phyloP scores from a whole-genome alignment of 1,284 basidiomycete species.

The Moesziomyces antarcticus region DNA sequence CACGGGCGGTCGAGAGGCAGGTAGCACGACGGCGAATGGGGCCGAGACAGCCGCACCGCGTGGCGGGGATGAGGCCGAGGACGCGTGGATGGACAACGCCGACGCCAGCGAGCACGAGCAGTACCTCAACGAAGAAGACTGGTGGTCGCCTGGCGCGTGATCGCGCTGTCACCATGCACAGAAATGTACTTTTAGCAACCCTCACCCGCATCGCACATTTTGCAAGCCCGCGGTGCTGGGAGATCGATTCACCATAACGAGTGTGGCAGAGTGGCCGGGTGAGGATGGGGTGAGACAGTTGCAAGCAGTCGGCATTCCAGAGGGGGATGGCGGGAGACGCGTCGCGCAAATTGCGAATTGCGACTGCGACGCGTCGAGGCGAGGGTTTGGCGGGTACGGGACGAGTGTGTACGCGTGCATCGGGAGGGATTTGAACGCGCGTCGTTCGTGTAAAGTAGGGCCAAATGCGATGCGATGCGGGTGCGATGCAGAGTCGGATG shows the following conservation, averaged over 20 bases:
- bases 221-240: too few species aligned
- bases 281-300: slow-evolving; percentile 17
- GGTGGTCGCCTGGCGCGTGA: slow-evolving; percentile 25
- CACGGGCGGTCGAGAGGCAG: not conserved
- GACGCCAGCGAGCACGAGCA: slow-evolving; percentile 31
- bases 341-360: not conserved
- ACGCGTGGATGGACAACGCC: slow-evolving; percentile 38
- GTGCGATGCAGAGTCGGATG: not conserved
- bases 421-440: not conserved
- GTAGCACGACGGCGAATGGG: slow-evolving; percentile 5
- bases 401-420: not conserved
- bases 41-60: slow-evolving; percentile 5
- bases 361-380: not conserved
- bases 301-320: slow-evolving; percentile 4
- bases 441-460: not conserved
- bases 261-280: too few species aligned
- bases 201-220: too few species aligned
- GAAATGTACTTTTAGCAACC: not conserved
- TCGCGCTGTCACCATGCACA: not conserved
- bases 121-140: slow-evolving; percentile 41
- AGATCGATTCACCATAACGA: too few species aligned
- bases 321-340: not conserved
- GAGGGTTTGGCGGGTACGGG: not conserved
- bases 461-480: not conserved
- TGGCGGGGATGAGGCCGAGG: slow-evolving; percentile 14